Evolutionary conservation across 139 green algal species (phyloP).

Genomic region (Tetraselmis chui): DNA sequence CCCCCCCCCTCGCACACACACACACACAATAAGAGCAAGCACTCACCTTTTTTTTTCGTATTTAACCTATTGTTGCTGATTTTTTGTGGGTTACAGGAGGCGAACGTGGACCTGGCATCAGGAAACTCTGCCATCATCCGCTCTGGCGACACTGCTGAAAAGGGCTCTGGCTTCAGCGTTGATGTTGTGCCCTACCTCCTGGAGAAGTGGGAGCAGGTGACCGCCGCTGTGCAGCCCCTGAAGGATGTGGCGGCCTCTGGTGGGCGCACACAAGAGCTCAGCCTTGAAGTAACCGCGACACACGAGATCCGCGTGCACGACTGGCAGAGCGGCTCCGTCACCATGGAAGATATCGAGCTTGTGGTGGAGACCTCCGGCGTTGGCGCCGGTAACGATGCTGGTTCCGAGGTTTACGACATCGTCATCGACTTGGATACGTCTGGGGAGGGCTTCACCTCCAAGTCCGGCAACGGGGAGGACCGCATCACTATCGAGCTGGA

Average conservation of each 20-base stretch:
- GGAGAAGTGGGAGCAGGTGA: neutral
- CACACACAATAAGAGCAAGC: no score
- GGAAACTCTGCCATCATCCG: neutral
- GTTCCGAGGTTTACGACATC: neutral
- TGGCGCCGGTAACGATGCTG: no score
- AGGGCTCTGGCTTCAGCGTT: neutral
- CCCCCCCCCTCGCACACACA: no score
- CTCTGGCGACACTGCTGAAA: neutral
- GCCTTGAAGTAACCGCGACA: neutral
- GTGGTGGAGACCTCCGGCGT: neutral
- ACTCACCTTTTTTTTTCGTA: no score
- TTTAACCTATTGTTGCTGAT: no score
- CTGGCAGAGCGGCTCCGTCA: neutral
- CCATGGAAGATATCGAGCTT: neutral
- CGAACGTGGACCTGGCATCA: neutral
- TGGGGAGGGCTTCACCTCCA: neutral
- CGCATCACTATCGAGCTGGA: neutral
- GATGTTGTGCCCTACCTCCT: neutral
- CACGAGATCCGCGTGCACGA: neutral
- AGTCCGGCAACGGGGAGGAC: neutral
- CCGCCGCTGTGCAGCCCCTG: neutral
- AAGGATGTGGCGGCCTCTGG: neutral
- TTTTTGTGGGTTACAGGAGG: no score
- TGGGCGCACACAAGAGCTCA: no score
- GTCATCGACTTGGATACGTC: neutral